Conservation (phyloP, 306 rosid species). For the Lablab purpureus region DNA sequence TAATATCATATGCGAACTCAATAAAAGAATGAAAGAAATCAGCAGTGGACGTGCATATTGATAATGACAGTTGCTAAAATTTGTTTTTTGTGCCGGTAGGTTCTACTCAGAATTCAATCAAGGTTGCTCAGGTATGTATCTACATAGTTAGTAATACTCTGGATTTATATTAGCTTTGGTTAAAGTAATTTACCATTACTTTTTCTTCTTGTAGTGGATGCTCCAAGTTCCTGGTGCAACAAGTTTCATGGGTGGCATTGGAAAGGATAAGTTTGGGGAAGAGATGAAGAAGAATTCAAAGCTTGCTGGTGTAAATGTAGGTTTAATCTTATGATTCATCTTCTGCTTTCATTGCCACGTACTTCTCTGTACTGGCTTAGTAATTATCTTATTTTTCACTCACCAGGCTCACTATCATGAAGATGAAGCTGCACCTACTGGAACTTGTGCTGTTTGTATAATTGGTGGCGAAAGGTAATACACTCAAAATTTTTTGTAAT, state of each 20-base stretch:
- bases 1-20: not conserved
- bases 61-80: slow-evolving; percentile 2
- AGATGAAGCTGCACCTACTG: slow-evolving; percentile 79
- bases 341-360: not conserved
- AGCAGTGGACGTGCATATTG: not conserved
- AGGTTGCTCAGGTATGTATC: slow-evolving; percentile 78
- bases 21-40: not conserved
- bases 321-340: slow-evolving; percentile 36
- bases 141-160: not conserved
- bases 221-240: slow-evolving; percentile 87
- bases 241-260: slow-evolving; percentile 81
- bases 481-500: not conserved
- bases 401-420: slow-evolving; percentile 81
- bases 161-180: slow-evolving; percentile 13
- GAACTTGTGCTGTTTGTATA: slow-evolving; percentile 92
- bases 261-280: slow-evolving; percentile 88
- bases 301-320: slow-evolving; percentile 80
- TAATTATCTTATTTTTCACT: slow-evolving; percentile 18
- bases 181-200: slow-evolving; percentile 29
- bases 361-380: slow-evolving; percentile 12
- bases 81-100: slow-evolving; percentile 51
- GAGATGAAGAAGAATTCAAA: slow-evolving; percentile 77
- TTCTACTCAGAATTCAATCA: slow-evolving; percentile 86
- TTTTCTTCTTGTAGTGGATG: slow-evolving; percentile 68
- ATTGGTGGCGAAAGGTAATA: slow-evolving; percentile 79